A percentile compares a stretch with the other conserved stretches of the same genome.
Conservation (phyloP, 192 early-diverging fungal species). For the Coemansia sp. region DNA sequence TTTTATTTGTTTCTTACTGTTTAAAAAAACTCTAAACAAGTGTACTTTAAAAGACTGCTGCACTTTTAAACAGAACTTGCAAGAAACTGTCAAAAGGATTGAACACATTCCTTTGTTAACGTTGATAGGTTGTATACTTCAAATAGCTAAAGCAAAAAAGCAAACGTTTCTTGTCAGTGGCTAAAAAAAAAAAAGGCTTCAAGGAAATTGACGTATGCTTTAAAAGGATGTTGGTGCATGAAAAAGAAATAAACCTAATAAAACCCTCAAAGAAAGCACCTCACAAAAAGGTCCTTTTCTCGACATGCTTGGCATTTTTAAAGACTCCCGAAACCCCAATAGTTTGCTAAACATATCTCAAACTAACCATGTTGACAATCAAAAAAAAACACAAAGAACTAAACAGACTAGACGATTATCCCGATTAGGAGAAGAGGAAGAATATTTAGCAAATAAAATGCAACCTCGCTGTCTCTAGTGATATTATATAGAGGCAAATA, state of each 20-base stretch:
- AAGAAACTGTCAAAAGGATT: background rate
- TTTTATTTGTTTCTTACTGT: background rate
- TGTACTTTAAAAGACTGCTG: background rate
- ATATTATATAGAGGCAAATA: slow-evolving; percentile 11
- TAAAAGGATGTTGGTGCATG: background rate
- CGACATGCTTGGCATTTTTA: background rate
- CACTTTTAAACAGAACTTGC: background rate
- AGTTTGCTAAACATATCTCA: background rate
- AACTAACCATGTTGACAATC: background rate
- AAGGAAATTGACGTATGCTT: background rate
- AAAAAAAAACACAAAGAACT: background rate
- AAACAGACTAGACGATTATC: slow-evolving; percentile 1
- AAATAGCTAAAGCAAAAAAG: background rate
- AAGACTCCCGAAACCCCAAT: background rate
- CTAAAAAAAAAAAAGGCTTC: background rate
- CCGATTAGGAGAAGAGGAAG: slow-evolving; percentile 12
- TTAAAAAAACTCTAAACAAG: background rate
- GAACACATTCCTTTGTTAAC: background rate
- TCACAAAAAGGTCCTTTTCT: background rate
- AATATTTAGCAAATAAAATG: slow-evolving; percentile 12
- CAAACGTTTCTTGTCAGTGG: background rate
- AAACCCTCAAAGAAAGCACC: background rate
- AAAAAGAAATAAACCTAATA: background rate
- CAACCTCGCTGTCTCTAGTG: slow-evolving; percentile 6
- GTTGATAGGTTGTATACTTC: background rate